Evolutionary conservation across 73 alveolate species (phyloP).

Genomic region (Durusdinium trenchii): DNA sequence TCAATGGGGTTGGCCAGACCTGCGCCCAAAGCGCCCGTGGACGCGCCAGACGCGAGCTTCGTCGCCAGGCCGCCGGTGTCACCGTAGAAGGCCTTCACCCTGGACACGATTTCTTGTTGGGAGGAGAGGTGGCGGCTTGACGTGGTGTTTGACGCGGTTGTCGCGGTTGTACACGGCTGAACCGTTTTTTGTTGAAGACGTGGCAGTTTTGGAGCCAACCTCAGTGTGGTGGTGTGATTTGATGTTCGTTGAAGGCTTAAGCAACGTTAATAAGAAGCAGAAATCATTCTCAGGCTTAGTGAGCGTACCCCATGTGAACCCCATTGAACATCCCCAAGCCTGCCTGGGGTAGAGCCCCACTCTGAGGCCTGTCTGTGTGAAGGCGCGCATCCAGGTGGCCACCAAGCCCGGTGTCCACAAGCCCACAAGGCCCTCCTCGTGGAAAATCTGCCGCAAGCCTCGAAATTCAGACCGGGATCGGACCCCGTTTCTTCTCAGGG

Average conservation of each 20-base stretch:
- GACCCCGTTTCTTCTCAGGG: no score
- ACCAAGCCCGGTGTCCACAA: conserved; percentile 64
- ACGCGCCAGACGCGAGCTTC: conserved; percentile 53
- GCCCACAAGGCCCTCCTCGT: conserved; percentile 30
- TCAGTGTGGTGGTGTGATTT: not conserved
- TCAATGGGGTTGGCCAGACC: conserved; percentile 60
- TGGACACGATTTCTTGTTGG: not conserved
- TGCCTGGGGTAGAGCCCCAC: conserved; percentile 82
- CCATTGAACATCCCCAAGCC: not conserved
- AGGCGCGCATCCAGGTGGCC: conserved; percentile 83
- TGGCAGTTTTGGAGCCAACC: not conserved
- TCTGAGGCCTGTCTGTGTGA: conserved; percentile 85
- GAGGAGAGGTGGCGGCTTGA: not conserved
- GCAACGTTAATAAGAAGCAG: not conserved
- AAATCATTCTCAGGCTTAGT: not conserved
- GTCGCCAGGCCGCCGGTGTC: not conserved
- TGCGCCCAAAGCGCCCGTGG: conserved; percentile 68
- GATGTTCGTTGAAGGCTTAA: no score
- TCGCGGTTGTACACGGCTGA: no score
- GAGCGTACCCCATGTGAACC: not conserved
- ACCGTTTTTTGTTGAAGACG: no score
- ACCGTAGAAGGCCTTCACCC: conserved; percentile 4
- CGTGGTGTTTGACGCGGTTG: no score
- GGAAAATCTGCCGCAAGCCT: not conserved
- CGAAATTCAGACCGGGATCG: no score